phyloP scores from a whole-genome alignment of 352 stramenopile species.

The Globisporangium cylindrosporum region DNA sequence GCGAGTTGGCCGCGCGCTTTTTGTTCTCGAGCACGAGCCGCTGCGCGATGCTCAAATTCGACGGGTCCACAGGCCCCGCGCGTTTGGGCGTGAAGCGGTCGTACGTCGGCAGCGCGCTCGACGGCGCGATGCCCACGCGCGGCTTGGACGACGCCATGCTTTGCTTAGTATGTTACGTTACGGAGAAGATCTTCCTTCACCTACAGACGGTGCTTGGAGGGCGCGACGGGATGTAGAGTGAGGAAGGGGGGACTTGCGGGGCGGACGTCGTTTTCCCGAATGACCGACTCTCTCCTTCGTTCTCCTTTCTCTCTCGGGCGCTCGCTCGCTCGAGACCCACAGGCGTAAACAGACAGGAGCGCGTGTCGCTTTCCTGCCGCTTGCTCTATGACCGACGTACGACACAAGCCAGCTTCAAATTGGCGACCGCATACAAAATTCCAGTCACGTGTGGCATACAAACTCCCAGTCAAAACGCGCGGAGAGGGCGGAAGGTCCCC shows the following conservation, averaged over 20 bases:
- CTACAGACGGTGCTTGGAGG: neutral
- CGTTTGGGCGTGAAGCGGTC: slow-evolving; percentile 73
- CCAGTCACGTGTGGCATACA: neutral
- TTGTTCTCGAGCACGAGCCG: slow-evolving; percentile 86
- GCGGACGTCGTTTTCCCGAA: slow-evolving; percentile 17
- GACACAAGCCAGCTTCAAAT: slow-evolving; percentile 17
- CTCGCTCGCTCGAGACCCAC: neutral
- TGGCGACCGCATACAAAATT: slow-evolving; percentile 7
- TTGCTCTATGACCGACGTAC: slow-evolving; percentile 8
- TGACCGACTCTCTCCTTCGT: neutral
- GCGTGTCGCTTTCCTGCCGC: slow-evolving; percentile 6
- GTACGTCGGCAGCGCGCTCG: slow-evolving; percentile 75
- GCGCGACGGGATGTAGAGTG: no score
- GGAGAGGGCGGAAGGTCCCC: neutral
- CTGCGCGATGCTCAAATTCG: slow-evolving; percentile 70
- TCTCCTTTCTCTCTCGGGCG: neutral
- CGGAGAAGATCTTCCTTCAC: neutral
- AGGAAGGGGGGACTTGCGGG: slow-evolving; percentile 3
- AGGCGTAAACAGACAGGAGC: slow-evolving; percentile 4
- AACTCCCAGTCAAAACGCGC: neutral
- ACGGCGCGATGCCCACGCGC: slow-evolving; percentile 56
- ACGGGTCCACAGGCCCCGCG: slow-evolving; percentile 52
- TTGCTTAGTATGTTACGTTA: neutral
- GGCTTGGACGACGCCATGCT: slow-evolving; percentile 27
- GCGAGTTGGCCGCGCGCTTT: slow-evolving; percentile 57